Evolutionary conservation across 345 rosid genomes (phyloP).

Genomic region (Boechera divaricarpa): DNA sequence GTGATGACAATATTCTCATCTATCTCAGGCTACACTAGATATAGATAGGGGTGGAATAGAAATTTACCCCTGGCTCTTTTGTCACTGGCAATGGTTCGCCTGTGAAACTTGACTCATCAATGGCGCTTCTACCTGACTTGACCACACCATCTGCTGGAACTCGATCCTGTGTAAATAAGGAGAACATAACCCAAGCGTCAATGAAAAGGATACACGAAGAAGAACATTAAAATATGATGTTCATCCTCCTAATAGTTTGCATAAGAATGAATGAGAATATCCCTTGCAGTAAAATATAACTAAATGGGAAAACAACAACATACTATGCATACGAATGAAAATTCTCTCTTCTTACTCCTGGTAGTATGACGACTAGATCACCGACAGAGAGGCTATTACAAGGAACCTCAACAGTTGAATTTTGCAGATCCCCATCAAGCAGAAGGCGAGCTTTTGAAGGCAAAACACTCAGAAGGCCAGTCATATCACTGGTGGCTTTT

Average conservation of each 20-base stretch:
- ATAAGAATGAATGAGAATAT: neutral
- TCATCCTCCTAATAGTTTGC: slow-evolving; percentile 5
- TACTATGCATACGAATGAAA: slow-evolving; percentile 38
- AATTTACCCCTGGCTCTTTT: slow-evolving; percentile 82
- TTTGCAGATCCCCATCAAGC: slow-evolving; percentile 57
- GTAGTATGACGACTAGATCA: slow-evolving; percentile 82
- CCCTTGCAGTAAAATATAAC: neutral
- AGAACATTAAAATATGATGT: neutral
- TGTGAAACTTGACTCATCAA: slow-evolving; percentile 96
- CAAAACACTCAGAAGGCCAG: slow-evolving; percentile 82
- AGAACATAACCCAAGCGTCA: slow-evolving; percentile 25
- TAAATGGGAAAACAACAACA: slow-evolving; percentile 30
- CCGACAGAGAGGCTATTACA: slow-evolving; percentile 84
- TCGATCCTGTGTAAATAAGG: slow-evolving; percentile 68
- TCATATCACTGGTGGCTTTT: slow-evolving; percentile 98
- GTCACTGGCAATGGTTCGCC: slow-evolving; percentile 98
- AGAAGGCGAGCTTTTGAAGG: slow-evolving; percentile 96
- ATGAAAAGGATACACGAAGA: slow-evolving; percentile 7
- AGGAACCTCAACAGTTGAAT: slow-evolving; percentile 81
- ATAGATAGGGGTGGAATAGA: slow-evolving; percentile 31
- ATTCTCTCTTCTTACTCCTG: slow-evolving; percentile 76
- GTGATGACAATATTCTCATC: slow-evolving; percentile 9
- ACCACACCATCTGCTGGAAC: slow-evolving; percentile 94
- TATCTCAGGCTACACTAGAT: slow-evolving; percentile 23
- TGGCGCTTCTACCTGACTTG: slow-evolving; percentile 89